Conservation (phyloP, 495 filamentous ascomycete species). For the Aspergillus ostianus region DNA sequence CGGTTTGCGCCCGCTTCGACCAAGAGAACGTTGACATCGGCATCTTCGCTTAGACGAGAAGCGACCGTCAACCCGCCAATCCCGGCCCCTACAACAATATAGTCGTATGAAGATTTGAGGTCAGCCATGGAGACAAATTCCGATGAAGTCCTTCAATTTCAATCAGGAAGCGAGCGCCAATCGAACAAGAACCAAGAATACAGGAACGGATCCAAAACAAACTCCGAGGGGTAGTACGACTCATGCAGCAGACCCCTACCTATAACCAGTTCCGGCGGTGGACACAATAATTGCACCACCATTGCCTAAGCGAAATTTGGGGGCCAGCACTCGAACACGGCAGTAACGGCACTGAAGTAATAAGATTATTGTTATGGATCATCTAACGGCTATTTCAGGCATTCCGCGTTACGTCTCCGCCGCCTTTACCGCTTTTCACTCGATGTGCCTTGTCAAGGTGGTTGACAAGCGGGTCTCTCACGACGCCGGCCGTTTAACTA, state of each 20-base stretch:
- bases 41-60: constrained; percentile 44
- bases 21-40: constrained; percentile 42
- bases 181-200: background rate
- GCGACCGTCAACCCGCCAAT: constrained; percentile 49
- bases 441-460: background rate
- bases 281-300: background rate
- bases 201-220: background rate
- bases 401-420: background rate
- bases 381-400: background rate
- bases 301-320: background rate
- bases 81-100: constrained; percentile 42
- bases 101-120: constrained; percentile 27
- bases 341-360: background rate
- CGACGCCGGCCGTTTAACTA: background rate
- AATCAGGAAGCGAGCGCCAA: background rate
- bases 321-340: too few relatives aligned
- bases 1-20: constrained; percentile 53
- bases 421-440: background rate
- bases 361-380: background rate
- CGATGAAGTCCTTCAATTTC: background rate
- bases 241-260: background rate
- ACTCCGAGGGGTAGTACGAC: background rate
- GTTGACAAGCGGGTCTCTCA: background rate
- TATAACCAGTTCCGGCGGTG: too few relatives aligned
- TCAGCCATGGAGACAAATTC: background rate